Evolutionary conservation across 331 rosid genomes (phyloP), one percentile per base, ranked within the genome.

Genomic region (Malus hybrid): DNA sequence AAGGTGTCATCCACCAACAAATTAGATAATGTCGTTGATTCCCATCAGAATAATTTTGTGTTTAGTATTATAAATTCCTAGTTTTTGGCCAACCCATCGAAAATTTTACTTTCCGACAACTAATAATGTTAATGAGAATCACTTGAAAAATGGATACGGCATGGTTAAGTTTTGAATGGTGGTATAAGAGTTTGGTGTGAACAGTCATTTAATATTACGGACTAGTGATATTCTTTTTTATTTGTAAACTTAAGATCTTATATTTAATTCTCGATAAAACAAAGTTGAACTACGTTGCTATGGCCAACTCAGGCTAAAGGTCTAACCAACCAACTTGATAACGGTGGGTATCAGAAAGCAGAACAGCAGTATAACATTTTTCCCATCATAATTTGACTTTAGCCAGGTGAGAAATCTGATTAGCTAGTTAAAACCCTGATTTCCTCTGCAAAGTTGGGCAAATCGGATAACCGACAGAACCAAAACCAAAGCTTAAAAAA

Each of bases 151-250:
- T 42, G 0, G 13, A 42, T 10, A 42, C 3, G 48, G 0, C n/a
- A 2, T 0, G 4, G 5, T 16, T 50, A 50, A 50, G 57, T 52
- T 52, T 52, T 52, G 20, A 52, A 52, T 6, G 20, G 10, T 52
- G 57, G 1, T 42, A 10, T 42, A 42, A 42, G 13, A 10, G 48
- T 10, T 42, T 42, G 1, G 46, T 39, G 0, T 39, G 46, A 0
- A 0, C 13, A 10, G 46, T 39, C 4, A 39, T 0, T 9, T 9
- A 9, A 3, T 39, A 3, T 4, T 3, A 9, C 0, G 32, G 0
- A 39, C 46, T 5, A 3, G 1, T 42, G 5, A 3, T 42, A 3
- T 42, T 42, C 0, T 0, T 1, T 0, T 42, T 3, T 2, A 8
- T 3, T 39, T 39, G 4, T 39, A 39, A 39, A 39, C 0, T 0